Base-by-base conservation (phyloP, 176 grass and related monocot species). In the Carex scoparia region DNA sequence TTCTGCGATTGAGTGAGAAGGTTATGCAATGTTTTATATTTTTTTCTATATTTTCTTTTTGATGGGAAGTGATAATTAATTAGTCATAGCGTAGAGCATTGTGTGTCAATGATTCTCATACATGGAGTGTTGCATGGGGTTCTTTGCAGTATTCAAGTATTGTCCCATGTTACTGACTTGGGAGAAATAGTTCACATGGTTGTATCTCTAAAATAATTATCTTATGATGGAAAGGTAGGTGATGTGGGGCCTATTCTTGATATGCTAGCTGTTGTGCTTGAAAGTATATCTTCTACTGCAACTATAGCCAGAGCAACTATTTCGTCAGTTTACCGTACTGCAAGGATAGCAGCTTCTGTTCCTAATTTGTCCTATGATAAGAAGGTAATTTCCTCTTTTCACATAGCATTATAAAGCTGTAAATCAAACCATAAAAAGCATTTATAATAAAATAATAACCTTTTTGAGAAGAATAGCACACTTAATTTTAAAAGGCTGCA, bases 231-330 rank as follows among this genome's bases (percentile, higher is more conserved):
- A 85, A 87, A 98, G 95, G 87, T 98, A 89, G 96, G 90, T 37
- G 91, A 99, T 94, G 93, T 89, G 66, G 88, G 93, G 27, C 91
- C 91, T 88, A 89, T 95, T 94, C 88, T 99, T 91, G 96, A 94
- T 80, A 99, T 94, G 89, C 65, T 95, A 53, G 86, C 93, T 66
- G 90, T 99, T 30, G 85, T 94, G 77, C 88, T 99, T 80, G 96
- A 99, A 84, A 99, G 90, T 88, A 85, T 99, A 85, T 89, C 93
- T 79, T 70, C 83, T 71, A 92, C 86, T 86, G 37, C 85, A 82
- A 87, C 83, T 44, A 84, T 85, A 4, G 87, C 96, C 53, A 91
- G 85, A 89, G 84, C 90, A 84, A 91, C 93, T 79, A 84, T 99
- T 88, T 92, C 96, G 81, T 95, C 93, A 71, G 66, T 94, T 89